Evolutionary conservation across 202 grass and related monocot genomes (phyloP), one percentile per base, ranked within the genome.

Genomic region (Panicum hallii): DNA sequence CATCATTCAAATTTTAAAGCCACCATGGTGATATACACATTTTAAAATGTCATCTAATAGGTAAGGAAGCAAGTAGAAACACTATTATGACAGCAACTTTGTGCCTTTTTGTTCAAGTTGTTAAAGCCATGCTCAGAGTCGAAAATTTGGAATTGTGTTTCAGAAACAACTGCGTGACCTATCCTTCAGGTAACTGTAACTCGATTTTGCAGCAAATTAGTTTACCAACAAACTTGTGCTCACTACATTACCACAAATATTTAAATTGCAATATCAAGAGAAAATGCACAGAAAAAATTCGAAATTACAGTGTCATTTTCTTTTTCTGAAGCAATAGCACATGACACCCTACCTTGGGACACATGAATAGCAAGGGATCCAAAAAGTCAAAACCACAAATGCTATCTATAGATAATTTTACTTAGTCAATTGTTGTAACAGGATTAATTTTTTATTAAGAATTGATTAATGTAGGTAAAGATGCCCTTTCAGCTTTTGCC

Each of bases 331-430:
- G 45, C 17, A 67, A 15, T 74, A 23, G 53, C 43, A 76, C 53
- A 63, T 28, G 47, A 67, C 30, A 75, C 42, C 17, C 69, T 32
- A 34, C 11, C n/a, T 43, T 73, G 70, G 34, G 26, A 69, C 9
- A 56, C 36, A 89, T 45, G 69, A 42, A 67, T 42, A 62, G 61
- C 48, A 75, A 80, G 43, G 42, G 41, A 36, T 19, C n/a, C 14
- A 42, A 60, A 87, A 22, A 17, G 15, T 9, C 46, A 36, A 13
- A 74, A 20, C 47, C 38, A 44, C 14, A 60, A 12, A 78, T 34
- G 22, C 28, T 32, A 5, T 60, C 78, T 43, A 53, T 79, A 19
- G 43, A 41, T 62, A 46, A 13, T 45, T 43, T 67, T 43, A 6
- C 28, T 77, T 36, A 77, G 61, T 82, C 26, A 26, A 26, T n/a